A percentile compares a stretch with the other conserved stretches of the same genome.
phyloP scores from a whole-genome alignment of 768 basidiomycete species.

The Amanita exitialis region DNA sequence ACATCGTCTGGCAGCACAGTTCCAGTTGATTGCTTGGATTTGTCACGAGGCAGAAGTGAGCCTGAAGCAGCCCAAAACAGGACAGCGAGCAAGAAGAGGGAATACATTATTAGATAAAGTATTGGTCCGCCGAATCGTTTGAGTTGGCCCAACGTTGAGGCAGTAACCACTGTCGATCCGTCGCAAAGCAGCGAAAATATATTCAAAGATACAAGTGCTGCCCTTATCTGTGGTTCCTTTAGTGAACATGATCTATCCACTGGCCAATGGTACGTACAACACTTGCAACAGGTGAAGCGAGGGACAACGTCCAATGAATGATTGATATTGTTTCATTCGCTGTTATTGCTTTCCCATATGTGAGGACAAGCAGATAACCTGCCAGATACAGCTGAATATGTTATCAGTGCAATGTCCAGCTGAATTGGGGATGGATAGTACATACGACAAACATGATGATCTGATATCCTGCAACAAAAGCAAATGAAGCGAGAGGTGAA shows the following conservation, averaged over 20 bases:
- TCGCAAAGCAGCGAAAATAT: slow-evolving; percentile 67
- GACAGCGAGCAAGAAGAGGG: slow-evolving; percentile 45
- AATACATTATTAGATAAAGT: slow-evolving; percentile 55
- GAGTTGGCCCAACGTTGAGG: slow-evolving; percentile 41
- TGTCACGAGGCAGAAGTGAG: slow-evolving; percentile 33
- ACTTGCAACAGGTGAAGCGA: slow-evolving; percentile 61
- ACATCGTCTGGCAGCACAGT: slow-evolving; percentile 30
- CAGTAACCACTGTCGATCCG: slow-evolving; percentile 35
- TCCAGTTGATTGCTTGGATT: not conserved
- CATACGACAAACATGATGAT: slow-evolving; percentile 63
- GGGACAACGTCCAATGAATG: slow-evolving; percentile 60
- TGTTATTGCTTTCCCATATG: slow-evolving; percentile 55
- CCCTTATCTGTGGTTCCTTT: slow-evolving; percentile 37
- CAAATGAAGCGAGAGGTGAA: slow-evolving; percentile 67
- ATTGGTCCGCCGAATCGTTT: slow-evolving; percentile 67
- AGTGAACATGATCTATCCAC: not conserved
- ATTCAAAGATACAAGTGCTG: slow-evolving; percentile 68
- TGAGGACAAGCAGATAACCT: slow-evolving; percentile 61
- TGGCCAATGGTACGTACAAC: slow-evolving; percentile 34
- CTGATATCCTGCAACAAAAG: slow-evolving; percentile 63
- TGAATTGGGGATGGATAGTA: slow-evolving; percentile 7
- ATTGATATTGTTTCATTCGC: slow-evolving; percentile 46
- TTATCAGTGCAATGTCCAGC: not conserved
- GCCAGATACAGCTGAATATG: slow-evolving; percentile 45
- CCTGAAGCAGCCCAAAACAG: slow-evolving; percentile 72